Evolutionary conservation across 176 grass and related monocot species (phyloP), one percentile per base, ranked within the genome.

Genomic region (Aegilops bicornis): DNA sequence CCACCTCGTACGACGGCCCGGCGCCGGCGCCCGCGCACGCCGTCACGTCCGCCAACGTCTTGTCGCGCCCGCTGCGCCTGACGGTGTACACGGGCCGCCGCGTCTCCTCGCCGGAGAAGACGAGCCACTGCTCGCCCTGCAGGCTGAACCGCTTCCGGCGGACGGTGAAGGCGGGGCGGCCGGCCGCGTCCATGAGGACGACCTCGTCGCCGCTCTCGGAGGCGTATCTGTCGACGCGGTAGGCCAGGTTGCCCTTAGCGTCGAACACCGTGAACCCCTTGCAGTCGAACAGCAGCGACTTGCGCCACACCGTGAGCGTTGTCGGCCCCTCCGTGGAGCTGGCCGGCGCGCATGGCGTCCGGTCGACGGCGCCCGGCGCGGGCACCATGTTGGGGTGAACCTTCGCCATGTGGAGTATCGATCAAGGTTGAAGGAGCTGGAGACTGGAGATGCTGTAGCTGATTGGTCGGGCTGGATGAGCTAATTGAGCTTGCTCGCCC

Each of bases 251-350:
- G 47, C 95, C 95, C 86, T 60, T 89, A 33, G 88, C 76, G 86
- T 98, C 91, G 85, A 90, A 98, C 68, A 98, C 95, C 32, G 93
- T 93, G 90, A 95, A 98, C 17, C 95, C 95, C 67, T 82, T 93
- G 88, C 95, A 98, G 80, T 93, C 95, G 93, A 98, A 95, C 59
- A 98, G 77, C 59, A 93, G 93, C 15, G 93, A 95, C 89, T 98
- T 98, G 83, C 93, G 84, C 95, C 95, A 98, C 95, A 98, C 93
- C 35, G 96, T 98, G 73, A 98, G 76, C 69, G 86, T 78, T 80
- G 80, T 86, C 48, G 81, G 39, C 52, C 80, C 84, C 24, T 77
- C 80, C 77, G 5, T 5, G 2, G 39, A 12, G 30, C 17, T 69
- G 66, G 66, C 66, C 31, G 37, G 54, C 54, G 54, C 54, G 54